Evolutionary conservation across 768 basidiomycete genomes (phyloP).

Genomic region (Kwoniella heveanensis): DNA sequence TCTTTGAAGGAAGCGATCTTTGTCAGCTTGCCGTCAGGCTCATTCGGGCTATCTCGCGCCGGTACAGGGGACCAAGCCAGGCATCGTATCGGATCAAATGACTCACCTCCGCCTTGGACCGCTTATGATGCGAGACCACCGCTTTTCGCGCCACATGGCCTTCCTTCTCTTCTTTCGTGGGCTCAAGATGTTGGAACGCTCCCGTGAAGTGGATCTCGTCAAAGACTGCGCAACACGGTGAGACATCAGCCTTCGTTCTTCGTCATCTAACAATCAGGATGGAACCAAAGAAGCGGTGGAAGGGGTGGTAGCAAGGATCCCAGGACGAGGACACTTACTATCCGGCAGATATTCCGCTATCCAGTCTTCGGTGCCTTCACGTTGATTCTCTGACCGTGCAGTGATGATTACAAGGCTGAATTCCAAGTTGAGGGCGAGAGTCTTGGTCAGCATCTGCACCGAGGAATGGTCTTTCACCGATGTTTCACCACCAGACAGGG

Average conservation of each 20-base stretch:
- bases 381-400: conserved; percentile 65
- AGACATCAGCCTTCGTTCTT: too few relatives aligned
- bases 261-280: too few relatives aligned
- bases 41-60: neutral
- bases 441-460: neutral
- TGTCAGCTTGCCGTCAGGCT: too few relatives aligned
- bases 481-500: too few relatives aligned
- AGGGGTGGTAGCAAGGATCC: too few relatives aligned
- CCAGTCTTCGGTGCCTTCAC: conserved; percentile 70
- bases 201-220: conserved; percentile 67
- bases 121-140: conserved; percentile 59
- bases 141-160: conserved; percentile 45
- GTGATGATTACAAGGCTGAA: conserved; percentile 70
- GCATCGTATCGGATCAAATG: neutral
- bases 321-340: conserved; percentile 52
- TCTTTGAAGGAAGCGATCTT: conserved; percentile 58
- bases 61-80: neutral
- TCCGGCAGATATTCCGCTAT: conserved; percentile 68
- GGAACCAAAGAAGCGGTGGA: too few relatives aligned
- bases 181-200: conserved; percentile 61
- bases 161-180: conserved; percentile 57
- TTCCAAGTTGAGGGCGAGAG: neutral
- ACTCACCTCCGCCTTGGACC: conserved; percentile 67
- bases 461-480: too few relatives aligned
- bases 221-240: conserved; percentile 44